These are phyloP conservation scores for Saturnispora serradocipensis DNA, from an alignment of 805 yeast species.

Conservation along the genomic window DNA sequence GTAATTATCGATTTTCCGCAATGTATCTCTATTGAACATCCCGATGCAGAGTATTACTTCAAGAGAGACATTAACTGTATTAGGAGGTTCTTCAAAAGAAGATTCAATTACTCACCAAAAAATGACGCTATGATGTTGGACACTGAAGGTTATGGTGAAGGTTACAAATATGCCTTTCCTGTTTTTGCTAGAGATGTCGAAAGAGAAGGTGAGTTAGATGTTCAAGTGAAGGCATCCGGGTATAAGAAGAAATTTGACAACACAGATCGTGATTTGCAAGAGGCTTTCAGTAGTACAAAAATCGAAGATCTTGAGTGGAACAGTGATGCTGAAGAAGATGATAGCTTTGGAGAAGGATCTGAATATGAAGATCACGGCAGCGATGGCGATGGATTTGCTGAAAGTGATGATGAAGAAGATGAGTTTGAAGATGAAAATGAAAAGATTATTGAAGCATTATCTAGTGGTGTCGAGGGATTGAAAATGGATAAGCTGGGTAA, in stretches of 20 bases:
- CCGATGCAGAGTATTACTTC: slow-evolving; percentile 80
- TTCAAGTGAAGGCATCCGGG: slow-evolving; percentile 90
- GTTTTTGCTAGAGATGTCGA: slow-evolving; percentile 65
- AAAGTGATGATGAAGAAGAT: slow-evolving; percentile 28
- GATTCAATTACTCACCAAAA: slow-evolving; percentile 63
- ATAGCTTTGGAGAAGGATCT: slow-evolving; percentile 13
- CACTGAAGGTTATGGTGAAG: slow-evolving; percentile 74
- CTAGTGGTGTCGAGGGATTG: slow-evolving; percentile 51
- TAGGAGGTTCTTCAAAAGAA: slow-evolving; percentile 68
- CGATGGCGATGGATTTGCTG: slow-evolving; percentile 16
- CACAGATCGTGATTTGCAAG: slow-evolving; percentile 59
- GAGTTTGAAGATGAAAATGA: slow-evolving; percentile 31
- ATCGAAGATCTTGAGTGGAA: slow-evolving; percentile 16
- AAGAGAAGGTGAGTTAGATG: slow-evolving; percentile 64
- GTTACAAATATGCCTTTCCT: slow-evolving; percentile 70
- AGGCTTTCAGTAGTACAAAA: slow-evolving; percentile 45
- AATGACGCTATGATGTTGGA: slow-evolving; percentile 63
- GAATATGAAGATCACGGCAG: slow-evolving; percentile 20
- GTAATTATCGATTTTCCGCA: slow-evolving; percentile 98
- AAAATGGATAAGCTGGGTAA: slow-evolving; percentile 80
- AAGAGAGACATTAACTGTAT: slow-evolving; percentile 91
- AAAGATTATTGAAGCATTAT: slow-evolving; percentile 62
- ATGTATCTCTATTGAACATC: slow-evolving; percentile 87
- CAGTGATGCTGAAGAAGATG: slow-evolving; percentile 12
- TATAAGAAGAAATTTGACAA: slow-evolving; percentile 36